These are phyloP conservation scores for Colletotrichum destructivum DNA, from an alignment of 2,329 filamentous ascomycete species.

Conservation along the genomic window DNA sequence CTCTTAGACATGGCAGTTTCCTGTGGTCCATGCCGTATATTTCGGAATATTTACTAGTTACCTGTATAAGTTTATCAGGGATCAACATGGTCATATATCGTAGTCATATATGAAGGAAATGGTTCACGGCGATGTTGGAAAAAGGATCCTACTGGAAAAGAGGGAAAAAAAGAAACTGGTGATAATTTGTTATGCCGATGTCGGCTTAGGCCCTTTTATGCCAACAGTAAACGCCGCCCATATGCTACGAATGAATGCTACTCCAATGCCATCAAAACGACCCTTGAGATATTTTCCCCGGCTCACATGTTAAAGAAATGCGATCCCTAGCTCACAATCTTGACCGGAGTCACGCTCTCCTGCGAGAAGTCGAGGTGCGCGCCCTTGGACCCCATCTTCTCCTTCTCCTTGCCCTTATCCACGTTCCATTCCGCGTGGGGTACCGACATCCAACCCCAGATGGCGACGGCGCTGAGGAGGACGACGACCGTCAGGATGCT, in stretches of 20 bases:
- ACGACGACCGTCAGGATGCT: conserved; percentile 74
- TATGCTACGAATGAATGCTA: neutral
- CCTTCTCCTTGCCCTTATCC: conserved; percentile 27
- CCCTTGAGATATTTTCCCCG: neutral
- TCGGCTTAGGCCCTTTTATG: neutral
- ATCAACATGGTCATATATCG: too few relatives aligned
- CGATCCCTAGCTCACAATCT: neutral
- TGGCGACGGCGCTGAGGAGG: conserved; percentile 68
- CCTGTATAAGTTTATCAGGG: too few relatives aligned
- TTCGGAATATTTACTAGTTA: too few relatives aligned
- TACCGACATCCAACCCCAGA: conserved; percentile 60
- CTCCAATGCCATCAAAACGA: too few relatives aligned
- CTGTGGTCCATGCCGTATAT: too few relatives aligned
- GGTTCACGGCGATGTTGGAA: too few relatives aligned
- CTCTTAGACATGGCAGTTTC: too few relatives aligned
- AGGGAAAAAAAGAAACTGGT: neutral
- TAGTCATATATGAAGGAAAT: too few relatives aligned
- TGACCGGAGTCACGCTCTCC: conserved; percentile 6
- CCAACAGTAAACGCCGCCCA: conserved; percentile 1
- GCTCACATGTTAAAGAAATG: neutral
- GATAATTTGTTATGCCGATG: neutral
- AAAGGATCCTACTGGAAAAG: too few relatives aligned
- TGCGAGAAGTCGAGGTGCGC: conserved; percentile 5
- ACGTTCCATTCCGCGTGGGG: conserved; percentile 30
- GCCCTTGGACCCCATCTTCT: neutral